phyloP scores from a whole-genome alignment of 108 stramenopile species.

The Epithemia pelagica region DNA sequence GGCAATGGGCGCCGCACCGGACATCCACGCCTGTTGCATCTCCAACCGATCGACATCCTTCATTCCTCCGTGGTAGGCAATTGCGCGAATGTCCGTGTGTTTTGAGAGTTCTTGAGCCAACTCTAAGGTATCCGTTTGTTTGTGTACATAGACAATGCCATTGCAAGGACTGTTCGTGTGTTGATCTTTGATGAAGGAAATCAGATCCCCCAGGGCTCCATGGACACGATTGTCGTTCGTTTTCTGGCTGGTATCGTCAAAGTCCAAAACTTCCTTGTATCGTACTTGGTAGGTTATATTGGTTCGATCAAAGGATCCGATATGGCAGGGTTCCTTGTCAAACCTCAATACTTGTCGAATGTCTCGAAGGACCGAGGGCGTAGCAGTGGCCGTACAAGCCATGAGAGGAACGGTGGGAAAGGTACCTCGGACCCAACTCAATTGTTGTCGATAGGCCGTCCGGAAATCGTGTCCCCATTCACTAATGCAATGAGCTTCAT shows the following conservation, averaged over 20 bases:
- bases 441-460: conserved; percentile 46
- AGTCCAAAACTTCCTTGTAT: conserved; percentile 39
- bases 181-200: conserved; percentile 41
- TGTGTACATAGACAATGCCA: conserved; percentile 95
- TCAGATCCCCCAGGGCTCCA: conserved; percentile 48
- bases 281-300: conserved; percentile 89
- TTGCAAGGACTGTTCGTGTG: conserved; percentile 43
- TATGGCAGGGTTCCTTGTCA: conserved; percentile 29
- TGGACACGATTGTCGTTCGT: not conserved
- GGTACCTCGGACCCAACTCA: conserved; percentile 57
- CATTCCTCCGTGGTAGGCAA: conserved; percentile 59
- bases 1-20: conserved; percentile 44
- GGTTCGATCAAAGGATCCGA: conserved; percentile 85
- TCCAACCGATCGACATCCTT: conserved; percentile 51
- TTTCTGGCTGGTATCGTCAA: not conserved
- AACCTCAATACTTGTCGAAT: conserved; percentile 58
- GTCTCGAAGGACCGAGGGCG: conserved; percentile 73
- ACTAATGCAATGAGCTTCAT: conserved; percentile 96
- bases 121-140: conserved; percentile 67
- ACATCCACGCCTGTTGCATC: conserved; percentile 52
- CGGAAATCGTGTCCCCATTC: conserved; percentile 95
- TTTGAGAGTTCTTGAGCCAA: conserved; percentile 31
- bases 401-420: conserved; percentile 84
- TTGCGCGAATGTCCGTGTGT: conserved; percentile 29
- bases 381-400: conserved; percentile 93